Evolutionary conservation across 1,284 basidiomycete genomes (phyloP), one percentile per base, ranked within the genome.

Genomic region (Cystobasidium slooffiae): DNA sequence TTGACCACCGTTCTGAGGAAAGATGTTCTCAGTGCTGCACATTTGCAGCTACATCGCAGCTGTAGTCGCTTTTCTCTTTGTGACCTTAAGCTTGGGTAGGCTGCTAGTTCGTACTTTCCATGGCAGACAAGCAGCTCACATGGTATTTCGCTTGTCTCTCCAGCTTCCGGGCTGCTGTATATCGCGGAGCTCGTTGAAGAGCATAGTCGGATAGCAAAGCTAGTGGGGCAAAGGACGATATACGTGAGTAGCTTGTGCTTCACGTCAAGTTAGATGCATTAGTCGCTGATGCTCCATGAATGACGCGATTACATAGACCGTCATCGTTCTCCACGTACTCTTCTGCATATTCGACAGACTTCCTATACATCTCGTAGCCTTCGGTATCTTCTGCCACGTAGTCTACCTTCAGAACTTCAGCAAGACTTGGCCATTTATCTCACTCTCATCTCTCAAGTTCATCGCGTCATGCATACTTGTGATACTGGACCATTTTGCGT

Each of bases 101-200:
- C 76, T 39, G 16, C 31, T 31, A 31, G 31, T 31, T 31, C 31
- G 5, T 31, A 31, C 31, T 31, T 31, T 31, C 31, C 31, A 31
- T 31, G 31, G 65, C 49, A 41, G 12, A 22, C 75, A 51, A 63
- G 46, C 46, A 47, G 7, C 47, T 51, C 20, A 31, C 18, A 22
- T 8, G 39, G 6, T 41, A 18, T 49, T n/a, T 49, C 12, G 37
- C 39, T 41, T 46, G 9, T 9, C 16, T 14, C 5, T 1, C 47
- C 80, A 95, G 94, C 94, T 65, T 95, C 92, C 82, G 94, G 94
- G 9, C 85, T 97, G 63, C 84, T 97, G 31, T 79, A 94, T 86
- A 85, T 97, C 41, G 94, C 94, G 2, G 94, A 97, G 82, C 83
- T 97, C 61, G 96, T 97, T 77, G 94, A 97, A 82, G 94, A 97